Conservation (phyloP, 2,329 filamentous ascomycete genomes). For the Dactylellina cionopaga region DNA sequence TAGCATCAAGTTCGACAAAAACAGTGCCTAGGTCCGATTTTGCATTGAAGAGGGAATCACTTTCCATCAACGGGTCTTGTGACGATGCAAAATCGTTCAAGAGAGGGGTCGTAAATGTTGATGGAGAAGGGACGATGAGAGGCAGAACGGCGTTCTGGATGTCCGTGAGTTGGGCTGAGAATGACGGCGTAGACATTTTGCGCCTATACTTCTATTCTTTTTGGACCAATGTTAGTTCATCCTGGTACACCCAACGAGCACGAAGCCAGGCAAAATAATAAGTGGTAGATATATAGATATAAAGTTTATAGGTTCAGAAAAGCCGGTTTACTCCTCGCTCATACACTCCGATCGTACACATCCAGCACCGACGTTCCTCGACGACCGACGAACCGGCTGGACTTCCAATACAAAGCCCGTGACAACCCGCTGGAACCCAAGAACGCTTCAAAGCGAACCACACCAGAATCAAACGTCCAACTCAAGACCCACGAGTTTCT, state of each 20-base stretch:
- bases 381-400: slow-evolving; percentile 51
- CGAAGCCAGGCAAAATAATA: background rate
- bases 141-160: slow-evolving; percentile 51
- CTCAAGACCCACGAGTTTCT: slow-evolving; percentile 35
- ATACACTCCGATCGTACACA: slow-evolving; percentile 53
- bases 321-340: slow-evolving; percentile 54
- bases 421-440: slow-evolving; percentile 26
- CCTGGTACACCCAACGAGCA: background rate
- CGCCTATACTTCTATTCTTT: background rate
- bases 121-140: slow-evolving; percentile 52
- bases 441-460: slow-evolving; percentile 29
- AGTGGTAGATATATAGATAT: slow-evolving; percentile 1
- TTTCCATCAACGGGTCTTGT: slow-evolving; percentile 56
- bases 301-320: slow-evolving; percentile 41
- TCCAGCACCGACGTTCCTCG: slow-evolving; percentile 50
- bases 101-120: slow-evolving; percentile 55
- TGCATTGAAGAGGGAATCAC: slow-evolving; percentile 54
- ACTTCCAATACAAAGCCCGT: slow-evolving; percentile 52
- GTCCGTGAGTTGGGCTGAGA: slow-evolving; percentile 41
- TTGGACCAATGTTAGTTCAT: slow-evolving; percentile 5
- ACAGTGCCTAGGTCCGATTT: slow-evolving; percentile 53
- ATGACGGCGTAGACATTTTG: slow-evolving; percentile 45
- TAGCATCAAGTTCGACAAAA: slow-evolving; percentile 54
- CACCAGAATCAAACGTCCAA: slow-evolving; percentile 48
- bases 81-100: slow-evolving; percentile 54